Evolutionary conservation across 2,329 filamentous ascomycete genomes (phyloP), one percentile per base, ranked within the genome.

Genomic region (Aspergillus sclerotialis): DNA sequence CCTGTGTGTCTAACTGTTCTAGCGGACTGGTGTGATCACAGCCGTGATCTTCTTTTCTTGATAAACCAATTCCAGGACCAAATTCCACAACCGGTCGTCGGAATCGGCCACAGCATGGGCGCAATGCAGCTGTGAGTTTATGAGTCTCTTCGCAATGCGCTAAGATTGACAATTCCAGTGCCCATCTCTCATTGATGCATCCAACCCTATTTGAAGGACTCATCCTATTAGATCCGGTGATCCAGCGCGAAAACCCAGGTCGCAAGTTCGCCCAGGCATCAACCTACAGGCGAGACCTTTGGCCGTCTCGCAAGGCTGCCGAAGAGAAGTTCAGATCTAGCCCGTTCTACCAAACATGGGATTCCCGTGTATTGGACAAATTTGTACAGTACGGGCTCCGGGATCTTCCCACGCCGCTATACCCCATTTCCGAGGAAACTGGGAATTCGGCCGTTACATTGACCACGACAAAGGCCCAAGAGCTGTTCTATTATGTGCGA

Each of bases 51-150:
- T 4, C 69, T 87, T n/a, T 75, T 84, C 52, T 33, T 42, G 36
- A 17, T 44, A 2, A 42, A 36, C n/a, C 31, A 37, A 14, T 37
- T 33, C 10, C 29, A 35, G 11, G 29, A 37, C 6, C 7, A 33
- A 30, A 37, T 39, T 6, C 8, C 25, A 6, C 36, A 9, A 7
- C 87, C 87, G 1, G 64, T 93, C 14, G 63, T 93, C 45, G 86
- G 82, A 39, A 58, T 93, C 11, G 87, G 83, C 14, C 87, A 94
- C 61, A 90, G 84, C 44, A 86, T 89, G 65, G 86, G 87, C 46
- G 84, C 71, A 45, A 74, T 72, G 50, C 72, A 80, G 39, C 68
- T 92, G 42, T 39, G 16, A n/a, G 32, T 24, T 21, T 13, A 4
- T 21, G 10, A 14, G 4, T 23, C 5, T 16, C 5, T 26, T 19